Percentiles rank a stretch among this genome's conserved stretches.
These are phyloP conservation scores for Morella rubra DNA, from an alignment of 306 rosid genomes.

Conservation along the genomic window DNA sequence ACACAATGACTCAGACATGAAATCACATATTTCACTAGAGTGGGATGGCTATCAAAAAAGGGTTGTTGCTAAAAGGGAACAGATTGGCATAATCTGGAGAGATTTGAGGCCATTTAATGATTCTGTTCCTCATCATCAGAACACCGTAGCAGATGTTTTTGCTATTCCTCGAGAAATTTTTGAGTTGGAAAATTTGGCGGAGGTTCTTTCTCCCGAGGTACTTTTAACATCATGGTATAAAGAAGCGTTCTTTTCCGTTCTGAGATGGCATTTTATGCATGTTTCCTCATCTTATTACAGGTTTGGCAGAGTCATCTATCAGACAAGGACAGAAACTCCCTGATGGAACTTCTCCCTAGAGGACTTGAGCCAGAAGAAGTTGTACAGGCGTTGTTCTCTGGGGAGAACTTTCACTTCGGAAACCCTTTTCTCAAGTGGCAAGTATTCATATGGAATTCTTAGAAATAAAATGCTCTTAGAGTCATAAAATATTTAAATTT, in stretches of 20 bases:
- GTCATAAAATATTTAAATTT: too few relatives aligned
- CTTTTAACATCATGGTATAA: conserved; percentile 15
- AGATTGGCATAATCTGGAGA: conserved; percentile 82
- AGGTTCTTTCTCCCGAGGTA: conserved; percentile 83
- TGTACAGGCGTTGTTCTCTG: conserved; percentile 63
- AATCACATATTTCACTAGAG: conserved; percentile 71
- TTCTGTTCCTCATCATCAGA: conserved; percentile 40
- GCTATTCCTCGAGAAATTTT: conserved; percentile 70
- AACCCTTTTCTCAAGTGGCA: conserved; percentile 74
- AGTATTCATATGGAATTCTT: conserved; percentile 37
- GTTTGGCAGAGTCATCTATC: conserved; percentile 80
- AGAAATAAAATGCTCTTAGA: too few relatives aligned
- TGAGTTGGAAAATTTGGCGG: conserved; percentile 61
- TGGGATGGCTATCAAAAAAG: conserved; percentile 75
- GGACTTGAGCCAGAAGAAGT: conserved; percentile 60
- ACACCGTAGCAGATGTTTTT: conserved; percentile 66
- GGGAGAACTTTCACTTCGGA: conserved; percentile 78
- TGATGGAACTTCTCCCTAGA: conserved; percentile 72
- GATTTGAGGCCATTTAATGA: conserved; percentile 50
- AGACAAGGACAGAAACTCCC: conserved; percentile 67
- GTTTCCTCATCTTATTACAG: conserved; percentile 39
- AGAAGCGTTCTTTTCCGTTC: conserved; percentile 5
- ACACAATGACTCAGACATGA: conserved; percentile 53
- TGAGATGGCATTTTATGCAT: conserved; percentile 17
- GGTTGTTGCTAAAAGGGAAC: conserved; percentile 85